A percentile compares a stretch with the other conserved stretches of the same genome.
phyloP scores from a whole-genome alignment of 495 filamentous ascomycete genomes.

The Podospora comata region DNA sequence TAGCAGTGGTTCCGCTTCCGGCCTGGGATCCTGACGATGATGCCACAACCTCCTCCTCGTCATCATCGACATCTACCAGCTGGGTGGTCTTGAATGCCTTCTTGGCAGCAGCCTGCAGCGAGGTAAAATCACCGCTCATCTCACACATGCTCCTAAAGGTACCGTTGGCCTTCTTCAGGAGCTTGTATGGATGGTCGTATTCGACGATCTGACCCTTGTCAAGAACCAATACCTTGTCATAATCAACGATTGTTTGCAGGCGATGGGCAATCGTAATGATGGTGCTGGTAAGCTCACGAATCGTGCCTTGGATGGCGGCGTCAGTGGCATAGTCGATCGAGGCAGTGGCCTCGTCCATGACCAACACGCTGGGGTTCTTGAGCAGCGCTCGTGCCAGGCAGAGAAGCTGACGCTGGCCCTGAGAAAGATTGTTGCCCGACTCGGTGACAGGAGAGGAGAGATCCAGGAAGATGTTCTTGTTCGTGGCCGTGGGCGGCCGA shows the following conservation, averaged over 20 bases:
- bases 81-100: conserved; percentile 50
- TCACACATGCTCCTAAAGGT: conserved; percentile 91
- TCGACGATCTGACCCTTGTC: conserved; percentile 87
- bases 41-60: conserved; percentile 20
- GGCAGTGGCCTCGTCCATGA: conserved; percentile 99
- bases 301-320: conserved; percentile 90
- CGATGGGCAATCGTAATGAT: conserved; percentile 99
- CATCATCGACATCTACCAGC: conserved; percentile 40
- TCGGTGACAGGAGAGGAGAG: conserved; percentile 82
- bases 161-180: conserved; percentile 65
- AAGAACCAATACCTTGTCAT: conserved; percentile 96
- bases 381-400: conserved; percentile 93
- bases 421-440: conserved; percentile 92
- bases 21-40: neutral
- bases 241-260: conserved; percentile 93
- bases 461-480: conserved; percentile 94
- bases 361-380: conserved; percentile 83
- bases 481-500: conserved; percentile 50
- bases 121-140: conserved; percentile 83
- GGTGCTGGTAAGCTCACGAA: conserved; percentile 85
- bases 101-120: conserved; percentile 69
- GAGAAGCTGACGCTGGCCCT: conserved; percentile 92
- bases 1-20: neutral
- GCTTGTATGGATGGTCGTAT: conserved; percentile 79
- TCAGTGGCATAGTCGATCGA: conserved; percentile 98